phyloP scores from a whole-genome alignment of 1,284 basidiomycete species.

The Phellopilus nigrolimitatus region DNA sequence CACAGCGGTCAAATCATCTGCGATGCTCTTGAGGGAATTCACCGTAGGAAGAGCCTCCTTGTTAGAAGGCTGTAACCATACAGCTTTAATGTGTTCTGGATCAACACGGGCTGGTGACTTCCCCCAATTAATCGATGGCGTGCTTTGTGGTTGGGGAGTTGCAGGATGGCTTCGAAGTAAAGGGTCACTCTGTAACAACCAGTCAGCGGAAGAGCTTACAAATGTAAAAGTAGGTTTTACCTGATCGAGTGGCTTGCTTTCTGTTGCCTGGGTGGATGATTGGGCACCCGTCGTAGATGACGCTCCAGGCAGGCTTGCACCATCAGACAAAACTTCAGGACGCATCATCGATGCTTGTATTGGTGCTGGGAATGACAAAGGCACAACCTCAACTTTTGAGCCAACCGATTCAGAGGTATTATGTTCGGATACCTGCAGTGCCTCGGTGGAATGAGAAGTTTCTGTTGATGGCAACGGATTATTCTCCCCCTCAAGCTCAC shows the following conservation, averaged over 20 bases:
- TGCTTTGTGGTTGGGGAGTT: constrained; percentile 21
- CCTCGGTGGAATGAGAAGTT: constrained; percentile 1
- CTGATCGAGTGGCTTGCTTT: constrained; percentile 8
- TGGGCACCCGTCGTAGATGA: neutral
- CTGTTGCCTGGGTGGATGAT: neutral
- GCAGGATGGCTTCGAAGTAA: constrained; percentile 10
- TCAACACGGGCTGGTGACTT: constrained; percentile 63
- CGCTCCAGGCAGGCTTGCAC: neutral
- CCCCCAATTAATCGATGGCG: constrained; percentile 41
- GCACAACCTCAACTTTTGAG: neutral
- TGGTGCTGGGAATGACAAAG: neutral
- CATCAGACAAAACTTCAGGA: neutral
- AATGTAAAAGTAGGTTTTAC: neutral
- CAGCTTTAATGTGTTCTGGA: constrained; percentile 73
- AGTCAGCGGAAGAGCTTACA: neutral
- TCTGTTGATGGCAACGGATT: neutral
- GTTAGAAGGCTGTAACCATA: constrained; percentile 76
- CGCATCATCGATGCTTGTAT: neutral
- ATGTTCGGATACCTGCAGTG: neutral
- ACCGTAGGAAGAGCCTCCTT: constrained; percentile 56
- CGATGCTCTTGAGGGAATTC: constrained; percentile 77
- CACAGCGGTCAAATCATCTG: constrained; percentile 68
- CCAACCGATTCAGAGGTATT: neutral
- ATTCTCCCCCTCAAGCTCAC: constrained; percentile 52
- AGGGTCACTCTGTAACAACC: constrained; percentile 5